Base-by-base conservation (phyloP, 1,284 basidiomycete genomes). In the Volvariella volvacea region DNA sequence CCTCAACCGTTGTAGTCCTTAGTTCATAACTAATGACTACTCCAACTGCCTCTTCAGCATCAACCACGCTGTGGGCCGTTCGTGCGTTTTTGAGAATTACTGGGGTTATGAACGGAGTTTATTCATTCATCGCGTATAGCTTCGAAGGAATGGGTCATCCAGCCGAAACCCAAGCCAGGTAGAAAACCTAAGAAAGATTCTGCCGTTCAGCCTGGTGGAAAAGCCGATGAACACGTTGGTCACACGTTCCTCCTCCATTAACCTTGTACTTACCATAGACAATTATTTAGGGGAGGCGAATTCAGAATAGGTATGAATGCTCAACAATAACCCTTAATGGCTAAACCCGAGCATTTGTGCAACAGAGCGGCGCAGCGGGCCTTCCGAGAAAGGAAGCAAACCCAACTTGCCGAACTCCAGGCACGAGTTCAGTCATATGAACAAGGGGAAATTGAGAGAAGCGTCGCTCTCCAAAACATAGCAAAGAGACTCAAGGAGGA, bases 131-230 rank as follows among this genome's bases (percentile, higher is more conserved):
- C 25, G 7, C 20, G 6, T 21, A 20, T 42, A 86, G 87, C 91
- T 19, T 89, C 87, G 33, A 92, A 88, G 62, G 88, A 93, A 63
- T 94, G 91, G 91, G 80, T 92, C 42, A 84, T 93, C 51, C 87
- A 87, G 38, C 83, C 92, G 22, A 88, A 89, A 54, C 88, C 89
- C 15, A 93, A 92, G 62, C 91, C 91, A 22, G 91, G 91, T 22
- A 72, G 91, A 43, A 92, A 93, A 67, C 89, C 88, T 33, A 90
- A 88, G 71, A 86, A 80, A 52, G 87, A 88, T 50, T 77, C 60
- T 83, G 80, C 52, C 49, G 68, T 60, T 30, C 37, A 41, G 22
- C 32, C 34, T 38, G n/a, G 8, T 20, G n/a, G 8, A 36, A 20
- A 36, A 15, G 15, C 8, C 34, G 34, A 36, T 15, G 34, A 16